Evolutionary conservation across 345 rosid genomes (phyloP).

Genomic region (Linum trigynum): DNA sequence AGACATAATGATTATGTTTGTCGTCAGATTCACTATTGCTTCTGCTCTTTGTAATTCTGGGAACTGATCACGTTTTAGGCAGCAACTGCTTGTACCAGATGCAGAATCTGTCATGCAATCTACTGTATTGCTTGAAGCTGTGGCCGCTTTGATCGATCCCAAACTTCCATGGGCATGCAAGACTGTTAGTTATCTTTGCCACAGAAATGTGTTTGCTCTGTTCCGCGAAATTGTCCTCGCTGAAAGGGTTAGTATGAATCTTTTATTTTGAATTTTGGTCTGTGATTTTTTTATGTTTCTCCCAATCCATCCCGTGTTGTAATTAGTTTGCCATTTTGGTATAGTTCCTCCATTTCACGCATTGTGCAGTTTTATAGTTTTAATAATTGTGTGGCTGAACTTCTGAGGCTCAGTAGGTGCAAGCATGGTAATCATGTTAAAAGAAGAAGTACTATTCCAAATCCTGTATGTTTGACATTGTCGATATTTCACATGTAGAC

Average conservation of each 20-base stretch:
- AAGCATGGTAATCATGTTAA: too few species aligned
- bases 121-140: conserved; percentile 56
- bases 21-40: neutral
- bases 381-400: neutral
- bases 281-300: neutral
- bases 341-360: neutral
- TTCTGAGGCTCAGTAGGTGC: neutral
- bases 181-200: conserved; percentile 50
- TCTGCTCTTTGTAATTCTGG: conserved; percentile 4
- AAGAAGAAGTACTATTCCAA: neutral
- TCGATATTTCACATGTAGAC: neutral
- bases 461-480: neutral
- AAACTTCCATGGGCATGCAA: conserved; percentile 89
- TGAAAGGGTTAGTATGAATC: conserved; percentile 40
- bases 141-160: conserved; percentile 55
- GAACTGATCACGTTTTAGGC: conserved; percentile 50
- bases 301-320: neutral
- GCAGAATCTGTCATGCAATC: conserved; percentile 37
- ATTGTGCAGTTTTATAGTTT: too few species aligned
- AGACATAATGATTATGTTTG: neutral
- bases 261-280: neutral
- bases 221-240: conserved; percentile 55
- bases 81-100: conserved; percentile 40
- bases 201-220: conserved; percentile 43
- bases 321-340: neutral